A percentile compares a stretch with the other conserved stretches of the same genome.
These are phyloP conservation scores for Aspergillus tubingensis DNA, from an alignment of 2,329 filamentous ascomycete species.

Conservation along the genomic window DNA sequence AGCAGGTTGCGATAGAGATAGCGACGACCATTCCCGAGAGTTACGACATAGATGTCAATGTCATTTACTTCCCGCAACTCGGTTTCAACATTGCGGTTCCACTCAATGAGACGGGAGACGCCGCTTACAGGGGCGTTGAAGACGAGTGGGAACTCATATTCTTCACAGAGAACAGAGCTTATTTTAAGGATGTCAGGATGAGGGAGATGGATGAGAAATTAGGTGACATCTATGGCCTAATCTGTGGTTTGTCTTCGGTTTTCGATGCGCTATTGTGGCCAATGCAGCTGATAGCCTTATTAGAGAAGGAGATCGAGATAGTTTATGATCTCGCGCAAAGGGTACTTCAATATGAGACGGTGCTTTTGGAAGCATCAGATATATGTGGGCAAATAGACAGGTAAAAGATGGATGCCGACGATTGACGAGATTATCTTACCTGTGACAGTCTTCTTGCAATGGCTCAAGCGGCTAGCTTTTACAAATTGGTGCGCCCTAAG, in stretches of 20 bases:
- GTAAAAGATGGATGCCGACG: slow-evolving; percentile 28
- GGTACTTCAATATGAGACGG: slow-evolving; percentile 68
- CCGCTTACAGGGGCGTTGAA: slow-evolving; percentile 64
- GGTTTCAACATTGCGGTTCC: slow-evolving; percentile 82
- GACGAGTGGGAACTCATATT: slow-evolving; percentile 79
- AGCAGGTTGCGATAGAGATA: slow-evolving; percentile 66
- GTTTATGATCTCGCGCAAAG: slow-evolving; percentile 72
- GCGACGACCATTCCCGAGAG: slow-evolving; percentile 63
- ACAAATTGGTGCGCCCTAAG: slow-evolving; percentile 68
- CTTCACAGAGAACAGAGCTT: slow-evolving; percentile 67
- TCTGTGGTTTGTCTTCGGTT: slow-evolving; percentile 62
- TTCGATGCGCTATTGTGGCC: not conserved
- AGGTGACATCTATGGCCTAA: slow-evolving; percentile 81
- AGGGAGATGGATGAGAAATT: slow-evolving; percentile 75
- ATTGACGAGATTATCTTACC: not conserved
- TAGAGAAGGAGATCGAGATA: slow-evolving; percentile 87
- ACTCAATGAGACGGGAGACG: slow-evolving; percentile 61
- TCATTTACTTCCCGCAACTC: slow-evolving; percentile 87
- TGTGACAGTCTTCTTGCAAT: slow-evolving; percentile 70
- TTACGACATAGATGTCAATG: slow-evolving; percentile 62
- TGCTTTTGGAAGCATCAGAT: slow-evolving; percentile 71
- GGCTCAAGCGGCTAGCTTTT: slow-evolving; percentile 72
- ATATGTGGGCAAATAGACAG: slow-evolving; percentile 82
- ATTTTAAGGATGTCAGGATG: slow-evolving; percentile 87
- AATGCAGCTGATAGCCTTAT: not conserved